A percentile compares a stretch with the other conserved stretches of the same genome.
These are phyloP conservation scores for Debaryomyces subglobosus DNA, from an alignment of 1,139 yeast genomes.

Conservation along the genomic window DNA sequence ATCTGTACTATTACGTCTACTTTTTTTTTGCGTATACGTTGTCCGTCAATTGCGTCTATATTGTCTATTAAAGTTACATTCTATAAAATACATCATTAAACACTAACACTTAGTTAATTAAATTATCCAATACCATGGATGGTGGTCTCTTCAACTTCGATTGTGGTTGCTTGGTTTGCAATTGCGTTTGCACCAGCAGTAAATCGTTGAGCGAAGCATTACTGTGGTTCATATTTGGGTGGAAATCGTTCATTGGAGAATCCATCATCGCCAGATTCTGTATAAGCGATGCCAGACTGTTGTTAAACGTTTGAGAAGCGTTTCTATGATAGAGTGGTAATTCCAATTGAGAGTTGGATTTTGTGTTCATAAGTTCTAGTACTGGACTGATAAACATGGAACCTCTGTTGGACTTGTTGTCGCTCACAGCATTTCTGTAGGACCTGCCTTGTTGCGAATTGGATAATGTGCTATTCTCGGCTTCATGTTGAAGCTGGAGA, in stretches of 20 bases:
- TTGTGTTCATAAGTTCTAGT: constrained; percentile 21
- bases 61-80: not conserved
- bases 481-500: constrained; percentile 6
- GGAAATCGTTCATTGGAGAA: constrained; percentile 4
- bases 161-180: not conserved
- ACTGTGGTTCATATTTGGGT: not conserved
- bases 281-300: constrained; percentile 2
- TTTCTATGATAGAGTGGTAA: constrained; percentile 24
- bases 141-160: constrained; percentile 27
- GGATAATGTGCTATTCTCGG: constrained; percentile 1
- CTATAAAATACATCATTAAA: constrained; percentile 4
- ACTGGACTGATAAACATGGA: constrained; percentile 45
- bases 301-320: constrained; percentile 2
- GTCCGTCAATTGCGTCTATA: not conserved
- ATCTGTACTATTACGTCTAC: not conserved
- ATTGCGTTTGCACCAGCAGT: not conserved
- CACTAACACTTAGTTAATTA: constrained; percentile 14
- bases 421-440: constrained; percentile 23
- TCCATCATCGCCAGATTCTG: not conserved
- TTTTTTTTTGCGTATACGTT: not conserved
- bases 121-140: constrained; percentile 35
- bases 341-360: constrained; percentile 18
- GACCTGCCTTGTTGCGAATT: constrained; percentile 25
- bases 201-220: not conserved
- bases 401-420: constrained; percentile 20